These are phyloP conservation scores for Leucosporidium yakuticum DNA, from an alignment of 768 basidiomycete species.

Conservation along the genomic window DNA sequence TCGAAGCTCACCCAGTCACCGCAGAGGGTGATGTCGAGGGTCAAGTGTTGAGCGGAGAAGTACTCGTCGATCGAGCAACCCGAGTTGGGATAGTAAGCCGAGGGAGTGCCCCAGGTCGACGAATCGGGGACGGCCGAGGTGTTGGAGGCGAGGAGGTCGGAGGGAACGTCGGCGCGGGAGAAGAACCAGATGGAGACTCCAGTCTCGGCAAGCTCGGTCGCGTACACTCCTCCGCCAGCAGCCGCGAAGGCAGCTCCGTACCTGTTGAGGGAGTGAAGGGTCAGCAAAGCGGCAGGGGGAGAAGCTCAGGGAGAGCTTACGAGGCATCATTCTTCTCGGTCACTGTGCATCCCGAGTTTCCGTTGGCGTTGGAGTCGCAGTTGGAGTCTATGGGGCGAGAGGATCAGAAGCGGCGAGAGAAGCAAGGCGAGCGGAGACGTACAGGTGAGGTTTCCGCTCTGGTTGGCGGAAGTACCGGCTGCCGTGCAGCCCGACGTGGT, in stretches of 20 bases:
- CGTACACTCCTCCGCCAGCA: constrained; percentile 51
- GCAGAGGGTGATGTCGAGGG: constrained; percentile 11
- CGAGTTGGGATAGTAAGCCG: constrained; percentile 53
- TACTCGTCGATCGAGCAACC: constrained; percentile 38
- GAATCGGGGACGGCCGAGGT: constrained; percentile 48
- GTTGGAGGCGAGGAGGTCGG: constrained; percentile 41
- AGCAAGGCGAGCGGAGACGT: neutral
- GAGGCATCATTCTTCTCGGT: constrained; percentile 32
- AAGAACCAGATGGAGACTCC: constrained; percentile 59
- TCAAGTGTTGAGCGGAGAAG: constrained; percentile 18
- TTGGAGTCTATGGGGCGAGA: constrained; percentile 8
- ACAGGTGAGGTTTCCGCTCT: constrained; percentile 8
- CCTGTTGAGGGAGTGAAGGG: too few species aligned
- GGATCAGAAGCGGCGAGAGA: neutral
- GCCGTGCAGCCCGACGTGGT: constrained; percentile 49
- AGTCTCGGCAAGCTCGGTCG: constrained; percentile 45
- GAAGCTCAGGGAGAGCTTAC: constrained; percentile 24
- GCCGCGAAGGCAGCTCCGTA: constrained; percentile 49
- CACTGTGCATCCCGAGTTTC: constrained; percentile 14
- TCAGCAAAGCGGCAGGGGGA: neutral
- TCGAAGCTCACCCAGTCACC: constrained; percentile 37
- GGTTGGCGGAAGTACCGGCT: neutral
- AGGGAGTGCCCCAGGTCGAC: constrained; percentile 52
- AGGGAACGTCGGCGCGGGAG: constrained; percentile 25
- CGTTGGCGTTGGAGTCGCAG: constrained; percentile 7